A percentile compares a stretch with the other conserved stretches of the same genome.
These are phyloP conservation scores for Hymenoscyphus repandus DNA, from an alignment of 2,329 filamentous ascomycete genomes.

Conservation along the genomic window DNA sequence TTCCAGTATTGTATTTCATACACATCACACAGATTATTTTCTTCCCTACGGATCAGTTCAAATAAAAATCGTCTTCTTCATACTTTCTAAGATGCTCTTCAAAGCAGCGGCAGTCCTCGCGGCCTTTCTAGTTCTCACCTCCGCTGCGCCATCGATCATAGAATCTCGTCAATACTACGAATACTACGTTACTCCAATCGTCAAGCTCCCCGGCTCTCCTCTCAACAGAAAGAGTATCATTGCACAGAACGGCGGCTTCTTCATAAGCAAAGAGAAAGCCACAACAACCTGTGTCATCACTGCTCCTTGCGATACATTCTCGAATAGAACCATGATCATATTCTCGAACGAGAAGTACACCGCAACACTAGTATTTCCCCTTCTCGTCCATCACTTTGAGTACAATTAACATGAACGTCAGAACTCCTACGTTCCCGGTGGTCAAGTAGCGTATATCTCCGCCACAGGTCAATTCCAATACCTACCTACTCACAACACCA, in stretches of 20 bases:
- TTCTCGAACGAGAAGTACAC: not conserved
- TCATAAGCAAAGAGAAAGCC: not conserved
- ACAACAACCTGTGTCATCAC: not conserved
- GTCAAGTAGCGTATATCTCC: not conserved
- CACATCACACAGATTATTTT: too few species aligned
- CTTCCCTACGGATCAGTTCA: too few species aligned
- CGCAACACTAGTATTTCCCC: not conserved
- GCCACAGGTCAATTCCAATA: not conserved
- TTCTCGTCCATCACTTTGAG: not conserved
- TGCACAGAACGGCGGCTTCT: not conserved
- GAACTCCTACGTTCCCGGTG: not conserved
- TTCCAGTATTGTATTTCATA: too few species aligned
- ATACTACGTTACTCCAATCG: not conserved
- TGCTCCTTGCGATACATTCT: not conserved
- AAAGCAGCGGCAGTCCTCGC: not conserved
- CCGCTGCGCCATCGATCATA: not conserved
- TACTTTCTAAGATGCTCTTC: constrained; percentile 14
- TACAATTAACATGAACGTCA: not conserved
- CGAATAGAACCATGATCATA: not conserved
- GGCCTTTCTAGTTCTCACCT: not conserved
- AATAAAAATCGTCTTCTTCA: too few species aligned
- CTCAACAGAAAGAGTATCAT: not conserved
- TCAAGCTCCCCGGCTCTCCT: not conserved
- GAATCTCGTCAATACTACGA: not conserved
- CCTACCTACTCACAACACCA: not conserved